Evolutionary conservation across 2,329 filamentous ascomycete genomes (phyloP).

Genomic region (Colletotrichum destructivum): DNA sequence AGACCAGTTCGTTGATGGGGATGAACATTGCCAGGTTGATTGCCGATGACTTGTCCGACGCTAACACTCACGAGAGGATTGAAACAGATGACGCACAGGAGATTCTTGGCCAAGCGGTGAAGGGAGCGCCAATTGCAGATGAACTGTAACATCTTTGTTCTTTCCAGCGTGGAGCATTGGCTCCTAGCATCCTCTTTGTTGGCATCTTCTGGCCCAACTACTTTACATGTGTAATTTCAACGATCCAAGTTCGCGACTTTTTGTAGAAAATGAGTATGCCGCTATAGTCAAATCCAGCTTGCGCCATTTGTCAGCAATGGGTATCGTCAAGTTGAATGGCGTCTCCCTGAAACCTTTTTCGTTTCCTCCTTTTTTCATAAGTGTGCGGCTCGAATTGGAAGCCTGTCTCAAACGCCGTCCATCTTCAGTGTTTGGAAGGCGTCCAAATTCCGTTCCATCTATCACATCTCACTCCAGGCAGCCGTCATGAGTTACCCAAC

Average conservation of each 20-base stretch:
- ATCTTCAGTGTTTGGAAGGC: no score
- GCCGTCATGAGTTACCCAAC: no score
- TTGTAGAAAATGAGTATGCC: no score
- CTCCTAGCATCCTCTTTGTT: not conserved
- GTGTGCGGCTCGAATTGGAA: no score
- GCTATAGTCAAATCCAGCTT: no score
- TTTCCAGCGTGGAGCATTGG: not conserved
- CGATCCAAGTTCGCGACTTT: not conserved
- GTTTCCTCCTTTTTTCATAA: not conserved
- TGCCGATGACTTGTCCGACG: conserved; percentile 66
- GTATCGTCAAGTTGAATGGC: not conserved
- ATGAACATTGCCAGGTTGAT: conserved; percentile 85
- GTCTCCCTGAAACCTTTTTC: not conserved
- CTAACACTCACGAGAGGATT: conserved; percentile 19
- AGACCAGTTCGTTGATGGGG: conserved; percentile 93
- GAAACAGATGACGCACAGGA: conserved; percentile 31
- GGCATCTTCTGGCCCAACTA: no score
- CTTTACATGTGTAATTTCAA: no score
- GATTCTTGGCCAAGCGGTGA: conserved; percentile 34
- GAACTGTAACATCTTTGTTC: conserved; percentile 38
- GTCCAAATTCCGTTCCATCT: no score
- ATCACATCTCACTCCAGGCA: no score
- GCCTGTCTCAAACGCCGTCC: no score
- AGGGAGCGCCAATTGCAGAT: conserved; percentile 38
- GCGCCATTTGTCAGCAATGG: not conserved